Evolutionary conservation across 176 grass and related monocot species (phyloP).

Genomic region (Ananas comosus): DNA sequence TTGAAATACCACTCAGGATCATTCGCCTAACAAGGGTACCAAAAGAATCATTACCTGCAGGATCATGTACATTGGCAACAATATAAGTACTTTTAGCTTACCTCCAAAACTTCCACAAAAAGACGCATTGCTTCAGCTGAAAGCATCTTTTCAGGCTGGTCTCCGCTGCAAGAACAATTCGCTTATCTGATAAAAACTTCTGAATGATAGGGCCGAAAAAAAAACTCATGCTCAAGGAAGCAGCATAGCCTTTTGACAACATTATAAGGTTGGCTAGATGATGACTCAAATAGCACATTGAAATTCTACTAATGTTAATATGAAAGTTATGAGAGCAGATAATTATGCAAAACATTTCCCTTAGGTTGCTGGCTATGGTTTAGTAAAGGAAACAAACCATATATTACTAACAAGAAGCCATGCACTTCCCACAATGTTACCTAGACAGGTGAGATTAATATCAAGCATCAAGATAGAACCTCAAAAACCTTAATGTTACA

Average conservation of each 20-base stretch:
- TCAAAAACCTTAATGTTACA: not conserved
- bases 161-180: constrained; percentile 49
- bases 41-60: constrained; percentile 13
- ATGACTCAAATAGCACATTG: too few species aligned
- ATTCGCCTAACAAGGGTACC: constrained; percentile 55
- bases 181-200: not conserved
- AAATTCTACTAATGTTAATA: too few species aligned
- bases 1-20: constrained; percentile 95
- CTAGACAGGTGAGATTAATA: not conserved
- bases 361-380: not conserved
- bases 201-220: not conserved
- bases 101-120: constrained; percentile 98
- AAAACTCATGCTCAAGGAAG: too few species aligned
- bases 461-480: not conserved
- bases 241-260: too few species aligned
- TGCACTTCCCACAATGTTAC: not conserved
- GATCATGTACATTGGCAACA: constrained; percentile 4
- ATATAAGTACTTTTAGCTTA: constrained; percentile 23
- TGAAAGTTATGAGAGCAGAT: not conserved
- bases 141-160: constrained; percentile 77
- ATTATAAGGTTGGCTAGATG: too few species aligned
- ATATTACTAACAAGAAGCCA: not conserved
- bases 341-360: not conserved
- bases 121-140: constrained; percentile 89
- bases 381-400: not conserved